Conservation (phyloP, 2,329 filamentous ascomycete genomes). For the Colletotrichum coccodes region DNA sequence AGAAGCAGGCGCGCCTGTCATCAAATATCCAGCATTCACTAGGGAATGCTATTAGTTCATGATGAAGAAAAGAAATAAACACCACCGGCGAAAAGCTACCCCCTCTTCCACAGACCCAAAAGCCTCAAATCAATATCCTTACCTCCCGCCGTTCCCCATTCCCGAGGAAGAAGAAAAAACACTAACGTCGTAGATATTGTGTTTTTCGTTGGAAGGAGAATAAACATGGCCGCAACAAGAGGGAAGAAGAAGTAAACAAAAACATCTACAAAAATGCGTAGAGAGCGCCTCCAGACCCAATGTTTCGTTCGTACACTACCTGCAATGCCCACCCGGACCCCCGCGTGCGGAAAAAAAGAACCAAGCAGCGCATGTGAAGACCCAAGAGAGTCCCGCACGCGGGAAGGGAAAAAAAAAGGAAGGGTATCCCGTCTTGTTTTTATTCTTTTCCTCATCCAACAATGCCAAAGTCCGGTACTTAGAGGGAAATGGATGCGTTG, state of each 20-base stretch:
- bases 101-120: not conserved
- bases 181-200: slow-evolving; percentile 3
- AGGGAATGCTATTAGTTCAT: slow-evolving; percentile 13
- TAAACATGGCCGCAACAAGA: not conserved
- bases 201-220: not conserved
- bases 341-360: not conserved
- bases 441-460: slow-evolving; percentile 17
- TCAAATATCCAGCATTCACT: slow-evolving; percentile 17
- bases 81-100: not conserved
- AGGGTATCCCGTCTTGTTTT: slow-evolving; percentile 17
- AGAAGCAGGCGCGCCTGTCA: slow-evolving; percentile 21
- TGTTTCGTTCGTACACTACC: slow-evolving; percentile 13
- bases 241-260: slow-evolving; percentile 1
- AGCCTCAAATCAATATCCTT: not conserved
- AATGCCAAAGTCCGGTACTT: slow-evolving; percentile 12
- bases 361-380: slow-evolving; percentile 5
- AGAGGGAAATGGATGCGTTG: slow-evolving; percentile 15
- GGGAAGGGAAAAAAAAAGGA: not conserved
- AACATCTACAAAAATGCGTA: not conserved
- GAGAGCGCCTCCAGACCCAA: slow-evolving; percentile 4
- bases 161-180: not conserved
- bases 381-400: not conserved
- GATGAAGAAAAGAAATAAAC: not conserved
- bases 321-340: slow-evolving; percentile 15
- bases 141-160: not conserved